Evolutionary conservation across 371 early-diverging fungal genomes (phyloP).

Genomic region (Mortierella sp.): DNA sequence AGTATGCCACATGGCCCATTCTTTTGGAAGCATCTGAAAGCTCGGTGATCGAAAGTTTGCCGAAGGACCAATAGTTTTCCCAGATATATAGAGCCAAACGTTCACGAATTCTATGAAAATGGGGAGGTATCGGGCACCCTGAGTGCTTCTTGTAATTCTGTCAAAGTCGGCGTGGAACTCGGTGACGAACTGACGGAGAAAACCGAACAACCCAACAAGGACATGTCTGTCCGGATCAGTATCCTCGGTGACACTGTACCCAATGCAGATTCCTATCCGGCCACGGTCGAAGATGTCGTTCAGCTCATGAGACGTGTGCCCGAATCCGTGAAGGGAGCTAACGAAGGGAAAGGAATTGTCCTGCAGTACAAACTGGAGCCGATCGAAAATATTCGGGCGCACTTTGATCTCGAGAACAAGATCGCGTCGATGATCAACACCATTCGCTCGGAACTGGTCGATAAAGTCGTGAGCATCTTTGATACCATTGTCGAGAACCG

Average conservation of each 20-base stretch:
- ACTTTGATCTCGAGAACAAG: conserved; percentile 10
- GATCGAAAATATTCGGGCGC: conserved; percentile 12
- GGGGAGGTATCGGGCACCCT: conserved; percentile 16
- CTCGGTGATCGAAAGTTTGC: too few relatives aligned
- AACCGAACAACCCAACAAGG: conserved; percentile 1
- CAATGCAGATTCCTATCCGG: conserved; percentile 3
- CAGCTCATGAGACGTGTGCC: conserved; percentile 18
- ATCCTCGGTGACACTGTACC: conserved; percentile 24
- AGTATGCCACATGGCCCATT: too few relatives aligned
- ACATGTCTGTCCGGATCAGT: conserved; percentile 13
- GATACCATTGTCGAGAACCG: conserved; percentile 26
- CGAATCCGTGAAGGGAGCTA: conserved; percentile 9
- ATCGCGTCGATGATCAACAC: conserved; percentile 4
- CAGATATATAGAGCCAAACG: too few relatives aligned
- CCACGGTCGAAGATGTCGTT: conserved; percentile 15
- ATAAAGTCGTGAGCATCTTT: conserved; percentile 22
- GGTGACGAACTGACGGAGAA: background rate
- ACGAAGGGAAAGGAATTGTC: conserved; percentile 31
- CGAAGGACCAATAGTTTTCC: too few relatives aligned
- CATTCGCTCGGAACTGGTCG: conserved; percentile 15
- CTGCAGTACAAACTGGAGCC: conserved; percentile 17
- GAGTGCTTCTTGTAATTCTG: conserved; percentile 4
- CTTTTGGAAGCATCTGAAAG: too few relatives aligned
- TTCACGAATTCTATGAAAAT: too few relatives aligned
- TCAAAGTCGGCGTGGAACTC: background rate